Base-by-base conservation (phyloP, 2,329 filamentous ascomycete genomes). In the Fusarium xylarioides region DNA sequence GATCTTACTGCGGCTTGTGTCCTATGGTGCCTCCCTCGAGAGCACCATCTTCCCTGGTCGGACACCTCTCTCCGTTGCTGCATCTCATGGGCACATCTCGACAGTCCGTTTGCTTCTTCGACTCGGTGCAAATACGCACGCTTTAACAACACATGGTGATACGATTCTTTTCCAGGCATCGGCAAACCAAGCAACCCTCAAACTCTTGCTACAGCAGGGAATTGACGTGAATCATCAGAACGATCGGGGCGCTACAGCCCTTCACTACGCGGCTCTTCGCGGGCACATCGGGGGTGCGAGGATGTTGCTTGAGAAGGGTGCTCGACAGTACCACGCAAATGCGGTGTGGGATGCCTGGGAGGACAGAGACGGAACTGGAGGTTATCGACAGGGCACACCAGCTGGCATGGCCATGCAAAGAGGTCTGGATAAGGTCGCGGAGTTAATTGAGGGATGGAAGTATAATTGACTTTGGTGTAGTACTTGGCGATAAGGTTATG, bases 271-370 rank as follows among this genome's bases (percentile, higher is more conserved):
- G 26, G 76, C 76, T 34, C 67, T 78, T 23, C 74, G 76, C 16
- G 76, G 76, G 9, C 75, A 78, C 43, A 55, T 77, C 5, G 75
- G 63, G 5, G 69, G 72, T 28, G 76, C 77, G 26, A 70, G 58
- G 21, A 64, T 76, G 60, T 55, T 78, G 11, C 59, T 78, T 18
- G 76, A 77, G 40, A 78, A 67, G 38, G 76, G 76, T 28, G 76
- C 76, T 30, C 74, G 73, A 26, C 76, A 78, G 35, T 75, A 70
- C 46, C 75, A 77, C 52, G 76, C 76, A 46, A 78, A 74, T 52
- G 76, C 76, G 16, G 76, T 78, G 40, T 78, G 77, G 72, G 76
- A 78, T 71, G 70, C 60, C 11, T 76, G 76, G 76, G 76, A 78
- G 60, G 75, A 78, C 54, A 75, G 76, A 43, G 76, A 78, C 52